Evolutionary conservation across 2,329 filamentous ascomycete species (phyloP), one percentile per base, ranked within the genome.

Genomic region (Fusarium poae): DNA sequence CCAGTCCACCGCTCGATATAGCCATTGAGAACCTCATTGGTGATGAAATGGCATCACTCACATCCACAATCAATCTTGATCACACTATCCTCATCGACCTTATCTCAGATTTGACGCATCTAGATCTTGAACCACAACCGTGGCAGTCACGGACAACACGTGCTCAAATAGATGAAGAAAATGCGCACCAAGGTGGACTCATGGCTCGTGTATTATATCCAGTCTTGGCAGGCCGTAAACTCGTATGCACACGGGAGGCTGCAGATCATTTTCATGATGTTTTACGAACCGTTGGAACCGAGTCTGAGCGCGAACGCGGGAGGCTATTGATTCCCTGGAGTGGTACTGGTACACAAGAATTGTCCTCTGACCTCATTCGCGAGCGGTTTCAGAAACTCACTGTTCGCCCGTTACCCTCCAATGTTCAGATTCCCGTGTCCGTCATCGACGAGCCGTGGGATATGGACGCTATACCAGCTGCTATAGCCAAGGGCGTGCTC

Each of bases 21-120:
- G 77, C 78, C 21, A 65, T 81, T 11, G 44, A 58, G 7, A 77
- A 75, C 16, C 71, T 82, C 2, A 55, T 79, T 10, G 71, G 75
- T 4, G 65, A 79, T 54, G 74, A 77, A 43, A 66, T 78, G 16
- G 74, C 69, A 18, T 70, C 72, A 11, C 77, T 82, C 20, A 80
- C 80, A 6, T 20, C 66, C 1, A 79, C 77, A 6, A 58, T 82
- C 21, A 82, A 82, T 60, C 72, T 82, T 53, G 80, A 82, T 43
- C 80, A 81, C 56, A 81, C 80, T 8, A 75, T 81, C 40, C 77
- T 82, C 16, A 77, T 82, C 40, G 78, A 80, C 42, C 73, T 82
- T 29, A 76, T 79, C 34, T 81, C 80, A 1, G 80, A 82, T 51
- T 73, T 81, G 15, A 82, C 79, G 1, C 80, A 82, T 39, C 59